phyloP scores from a whole-genome alignment of 441 rosid species.

The Breynia disticha region DNA sequence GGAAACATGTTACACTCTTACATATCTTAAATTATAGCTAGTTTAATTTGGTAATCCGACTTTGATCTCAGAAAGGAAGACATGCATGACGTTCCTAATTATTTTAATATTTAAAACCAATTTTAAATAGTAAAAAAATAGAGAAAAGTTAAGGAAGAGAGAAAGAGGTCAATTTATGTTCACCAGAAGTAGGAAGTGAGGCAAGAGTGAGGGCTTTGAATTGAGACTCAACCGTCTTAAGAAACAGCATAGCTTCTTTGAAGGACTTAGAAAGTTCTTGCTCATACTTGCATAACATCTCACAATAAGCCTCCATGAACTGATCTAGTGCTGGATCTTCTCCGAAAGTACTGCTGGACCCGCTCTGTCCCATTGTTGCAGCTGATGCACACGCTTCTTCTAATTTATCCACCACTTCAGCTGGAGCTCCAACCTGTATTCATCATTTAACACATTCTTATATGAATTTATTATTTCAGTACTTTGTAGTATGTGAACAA shows the following conservation, averaged over 20 bases:
- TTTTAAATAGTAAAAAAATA: neutral
- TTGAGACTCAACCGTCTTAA: constrained; percentile 73
- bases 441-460: neutral
- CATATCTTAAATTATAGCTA: constrained; percentile 6
- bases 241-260: constrained; percentile 87
- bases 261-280: constrained; percentile 89
- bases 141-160: neutral
- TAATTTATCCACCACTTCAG: constrained; percentile 68
- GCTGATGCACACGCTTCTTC: constrained; percentile 67
- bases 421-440: constrained; percentile 85
- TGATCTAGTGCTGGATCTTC: constrained; percentile 98
- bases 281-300: constrained; percentile 93
- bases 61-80: constrained; percentile 7
- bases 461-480: too few species aligned
- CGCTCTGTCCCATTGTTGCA: constrained; percentile 18
- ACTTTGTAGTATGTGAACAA: neutral
- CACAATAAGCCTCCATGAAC: constrained; percentile 99
- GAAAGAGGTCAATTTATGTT: neutral
- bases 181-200: constrained; percentile 15
- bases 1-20: constrained; percentile 6
- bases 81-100: constrained; percentile 19
- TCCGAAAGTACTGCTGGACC: constrained; percentile 35
- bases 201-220: constrained; percentile 61
- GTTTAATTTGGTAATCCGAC: constrained; percentile 5
- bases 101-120: constrained; percentile 1